Conservation (phyloP, 2,329 filamentous ascomycete genomes). For the Polytolypa hystricis region DNA sequence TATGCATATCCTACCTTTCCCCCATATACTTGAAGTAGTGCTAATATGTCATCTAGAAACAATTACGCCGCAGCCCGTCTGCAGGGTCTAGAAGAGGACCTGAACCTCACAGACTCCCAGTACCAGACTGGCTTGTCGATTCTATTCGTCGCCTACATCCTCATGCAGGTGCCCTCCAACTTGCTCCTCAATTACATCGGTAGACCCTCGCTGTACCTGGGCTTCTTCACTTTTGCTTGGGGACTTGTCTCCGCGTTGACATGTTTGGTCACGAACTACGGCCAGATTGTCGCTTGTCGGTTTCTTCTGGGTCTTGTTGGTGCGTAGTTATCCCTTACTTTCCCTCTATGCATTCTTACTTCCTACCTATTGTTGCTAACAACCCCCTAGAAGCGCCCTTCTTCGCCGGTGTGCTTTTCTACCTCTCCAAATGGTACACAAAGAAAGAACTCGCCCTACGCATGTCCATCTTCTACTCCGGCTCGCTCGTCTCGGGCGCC, state of each 20-base stretch:
- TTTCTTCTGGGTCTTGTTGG: conserved; percentile 35
- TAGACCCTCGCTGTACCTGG: conserved; percentile 33
- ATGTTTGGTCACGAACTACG: conserved; percentile 32
- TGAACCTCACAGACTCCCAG: conserved; percentile 23
- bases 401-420: conserved; percentile 38
- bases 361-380: too few relatives aligned
- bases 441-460: conserved; percentile 41
- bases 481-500: conserved; percentile 38
- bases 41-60: conserved; percentile 27
- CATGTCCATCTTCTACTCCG: conserved; percentile 43
- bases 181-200: conserved; percentile 33
- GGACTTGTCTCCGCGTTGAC: conserved; percentile 36
- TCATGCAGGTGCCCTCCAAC: conserved; percentile 39
- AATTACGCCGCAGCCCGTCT: conserved; percentile 37
- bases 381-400: conserved; percentile 41
- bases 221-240: conserved; percentile 36
- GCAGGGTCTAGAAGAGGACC: conserved; percentile 31
- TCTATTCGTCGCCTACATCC: conserved; percentile 35
- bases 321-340: conserved; percentile 8
- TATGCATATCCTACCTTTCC: conserved; percentile 15
- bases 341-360: too few relatives aligned
- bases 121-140: conserved; percentile 34
- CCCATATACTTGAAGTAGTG: neutral
- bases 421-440: conserved; percentile 44
- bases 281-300: conserved; percentile 34